These are phyloP conservation scores for Paraleonurus japonicus DNA, from an alignment of 257 asterid genomes.

Conservation along the genomic window DNA sequence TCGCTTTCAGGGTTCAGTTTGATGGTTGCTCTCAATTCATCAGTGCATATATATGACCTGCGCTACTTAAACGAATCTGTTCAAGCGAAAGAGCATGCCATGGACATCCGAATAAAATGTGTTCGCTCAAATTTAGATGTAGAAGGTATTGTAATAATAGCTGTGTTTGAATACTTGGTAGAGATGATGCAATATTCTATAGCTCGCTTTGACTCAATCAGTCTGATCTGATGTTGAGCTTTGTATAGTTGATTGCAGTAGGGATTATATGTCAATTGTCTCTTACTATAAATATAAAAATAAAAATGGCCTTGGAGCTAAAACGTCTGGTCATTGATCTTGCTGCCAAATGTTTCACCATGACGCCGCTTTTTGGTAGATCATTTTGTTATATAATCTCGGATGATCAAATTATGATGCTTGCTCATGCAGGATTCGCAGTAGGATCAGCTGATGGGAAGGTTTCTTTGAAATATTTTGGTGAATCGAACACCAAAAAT, in stretches of 20 bases:
- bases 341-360: not conserved
- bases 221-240: not conserved
- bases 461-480: constrained; percentile 62
- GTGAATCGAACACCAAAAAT: constrained; percentile 36
- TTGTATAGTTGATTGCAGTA: not conserved
- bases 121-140: constrained; percentile 60
- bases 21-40: constrained; percentile 66
- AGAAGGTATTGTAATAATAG: constrained; percentile 56
- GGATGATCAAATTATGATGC: constrained; percentile 17
- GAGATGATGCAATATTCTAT: constrained; percentile 9
- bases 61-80: constrained; percentile 45
- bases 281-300: not conserved
- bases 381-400: constrained; percentile 15
- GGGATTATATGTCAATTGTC: not conserved
- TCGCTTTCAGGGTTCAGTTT: constrained; percentile 61
- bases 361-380: not conserved
- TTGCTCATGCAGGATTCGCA: constrained; percentile 58
- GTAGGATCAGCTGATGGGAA: constrained; percentile 88
- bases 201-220: constrained; percentile 9
- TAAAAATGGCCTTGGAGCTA: not conserved
- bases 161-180: constrained; percentile 4
- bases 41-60: constrained; percentile 63
- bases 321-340: not conserved
- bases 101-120: constrained; percentile 58
- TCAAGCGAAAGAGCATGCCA: constrained; percentile 41